Conservation (phyloP, 345 rosid genomes). For the Bruguiera sexangula region DNA sequence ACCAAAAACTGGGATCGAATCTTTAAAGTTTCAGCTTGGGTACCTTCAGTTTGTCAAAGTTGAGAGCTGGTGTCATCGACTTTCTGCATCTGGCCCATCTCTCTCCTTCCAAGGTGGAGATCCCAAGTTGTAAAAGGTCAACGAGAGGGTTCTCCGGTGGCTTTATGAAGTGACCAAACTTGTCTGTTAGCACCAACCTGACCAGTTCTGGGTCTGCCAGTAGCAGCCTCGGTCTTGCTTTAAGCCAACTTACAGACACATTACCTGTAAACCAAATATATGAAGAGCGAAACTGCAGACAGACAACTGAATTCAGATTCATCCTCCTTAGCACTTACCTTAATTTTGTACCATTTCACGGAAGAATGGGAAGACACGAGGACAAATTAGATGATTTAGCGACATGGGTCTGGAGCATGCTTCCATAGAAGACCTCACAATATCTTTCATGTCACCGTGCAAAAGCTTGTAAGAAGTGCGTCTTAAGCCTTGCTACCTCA, state of each 20-base stretch:
- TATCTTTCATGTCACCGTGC: neutral
- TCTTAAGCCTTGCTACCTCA: constrained; percentile 17
- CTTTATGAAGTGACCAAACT: constrained; percentile 16
- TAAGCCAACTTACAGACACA: constrained; percentile 18
- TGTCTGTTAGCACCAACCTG: constrained; percentile 10
- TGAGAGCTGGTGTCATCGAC: constrained; percentile 21
- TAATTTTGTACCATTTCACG: constrained; percentile 13
- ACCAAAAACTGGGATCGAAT: too few species aligned
- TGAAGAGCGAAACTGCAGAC: too few species aligned
- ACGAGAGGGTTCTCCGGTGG: constrained; percentile 25
- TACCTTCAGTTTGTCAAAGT: constrained; percentile 24
- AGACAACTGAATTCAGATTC: too few species aligned
- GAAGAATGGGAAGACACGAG: constrained; percentile 17
- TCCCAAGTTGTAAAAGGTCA: constrained; percentile 16
- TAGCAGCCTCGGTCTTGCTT: constrained; percentile 16
- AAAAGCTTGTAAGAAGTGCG: constrained; percentile 13
- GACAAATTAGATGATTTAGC: constrained; percentile 1
- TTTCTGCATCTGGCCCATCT: constrained; percentile 32
- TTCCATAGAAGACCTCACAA: neutral
- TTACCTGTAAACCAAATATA: constrained; percentile 8
- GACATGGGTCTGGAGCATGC: constrained; percentile 17
- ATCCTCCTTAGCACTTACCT: neutral
- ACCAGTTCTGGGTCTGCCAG: constrained; percentile 20
- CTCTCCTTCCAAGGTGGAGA: constrained; percentile 24
- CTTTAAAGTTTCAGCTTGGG: too few species aligned